Base-by-base conservation (phyloP, 768 basidiomycete species). In the Harrya chromipes region DNA sequence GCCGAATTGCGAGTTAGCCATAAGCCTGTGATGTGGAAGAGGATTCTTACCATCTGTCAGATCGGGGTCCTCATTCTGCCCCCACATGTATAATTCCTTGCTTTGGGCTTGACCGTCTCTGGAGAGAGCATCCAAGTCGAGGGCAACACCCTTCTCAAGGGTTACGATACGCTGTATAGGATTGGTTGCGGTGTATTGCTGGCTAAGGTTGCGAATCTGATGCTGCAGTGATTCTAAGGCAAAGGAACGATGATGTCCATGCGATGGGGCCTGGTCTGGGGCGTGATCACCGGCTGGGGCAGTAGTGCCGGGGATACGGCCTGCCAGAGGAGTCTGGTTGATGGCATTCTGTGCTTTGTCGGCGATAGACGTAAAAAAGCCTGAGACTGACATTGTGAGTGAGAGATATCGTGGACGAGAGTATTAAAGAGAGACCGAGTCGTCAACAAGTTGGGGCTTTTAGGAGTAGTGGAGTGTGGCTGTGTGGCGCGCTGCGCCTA, bases 31-130 rank as follows among this genome's bases (percentile, higher is more conserved):
- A 45, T 40, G 39, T 40, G 10, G 43, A 31, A 50, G 29, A 50
- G 29, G 13, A n/a, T 31, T 42, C 76, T 39, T 47, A 84, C 87
- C 85, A 71, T 90, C 90, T 60, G 81, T 90, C 64, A 93, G 52
- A 72, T 93, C 90, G 17, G 78, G 74, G 6, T 70, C 66, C 58
- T 91, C 85, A 1, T 63, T 60, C 64, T 91, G 89, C 12, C 90
- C 90, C 90, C 90, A 93, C 13, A 79, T 80, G 59, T 90, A 93
- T 21, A 92, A 71, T 52, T 92, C 91, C 68, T 91, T 92, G 76
- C 87, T 88, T 62, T 84, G 82, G 1, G 78, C 70, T 62, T 90
- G 84, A 8, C 76, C 61, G 59, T 90, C 83, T 55, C 85, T 80
- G 4, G 82, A 73, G 26, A 84, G 67, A 49, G 74, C 76, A 56